Percentiles rank a stretch among this genome's conserved stretches.
Evolutionary conservation across 768 basidiomycete genomes (phyloP).

Genomic region (Podaxis sp.): DNA sequence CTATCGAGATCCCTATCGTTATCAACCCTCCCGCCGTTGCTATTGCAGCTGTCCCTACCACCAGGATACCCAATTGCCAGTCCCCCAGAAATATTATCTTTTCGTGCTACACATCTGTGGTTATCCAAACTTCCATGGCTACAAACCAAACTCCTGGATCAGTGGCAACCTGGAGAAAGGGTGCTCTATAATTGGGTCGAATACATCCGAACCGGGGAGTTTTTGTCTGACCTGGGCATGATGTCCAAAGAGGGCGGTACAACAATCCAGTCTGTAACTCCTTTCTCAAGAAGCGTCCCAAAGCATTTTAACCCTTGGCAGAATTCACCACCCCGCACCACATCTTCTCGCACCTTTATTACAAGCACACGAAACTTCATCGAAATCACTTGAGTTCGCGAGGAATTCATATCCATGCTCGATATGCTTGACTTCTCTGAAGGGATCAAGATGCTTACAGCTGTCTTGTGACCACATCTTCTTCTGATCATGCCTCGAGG

Average conservation of each 20-base stretch:
- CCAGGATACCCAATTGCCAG: slow-evolving; percentile 46
- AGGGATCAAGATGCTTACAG: slow-evolving; percentile 71
- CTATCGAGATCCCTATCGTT: slow-evolving; percentile 27
- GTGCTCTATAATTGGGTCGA: slow-evolving; percentile 72
- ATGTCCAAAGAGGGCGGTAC: slow-evolving; percentile 22
- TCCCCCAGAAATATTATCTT: slow-evolving; percentile 50
- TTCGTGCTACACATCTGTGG: slow-evolving; percentile 60
- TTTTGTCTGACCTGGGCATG: slow-evolving; percentile 45
- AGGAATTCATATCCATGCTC: slow-evolving; percentile 65
- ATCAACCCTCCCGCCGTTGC: slow-evolving; percentile 58
- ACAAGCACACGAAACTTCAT: slow-evolving; percentile 40
- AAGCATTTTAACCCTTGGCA: slow-evolving; percentile 17
- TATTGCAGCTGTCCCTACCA: slow-evolving; percentile 51
- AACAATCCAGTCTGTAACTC: slow-evolving; percentile 21
- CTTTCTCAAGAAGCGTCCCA: background rate
- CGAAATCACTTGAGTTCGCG: slow-evolving; percentile 51
- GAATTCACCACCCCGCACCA: slow-evolving; percentile 56
- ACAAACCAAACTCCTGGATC: slow-evolving; percentile 35
- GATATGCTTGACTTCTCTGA: slow-evolving; percentile 70
- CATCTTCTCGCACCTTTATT: slow-evolving; percentile 46
- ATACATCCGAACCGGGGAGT: slow-evolving; percentile 62
- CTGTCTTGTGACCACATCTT: slow-evolving; percentile 77
- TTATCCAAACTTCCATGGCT: slow-evolving; percentile 37
- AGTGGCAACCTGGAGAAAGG: slow-evolving; percentile 60
- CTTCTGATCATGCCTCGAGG: slow-evolving; percentile 73